Percentiles rank a stretch among this genome's conserved stretches.
These are phyloP conservation scores for Fonsecaea pedrosoi DNA, from an alignment of 2,329 filamentous ascomycete genomes.

Conservation along the genomic window DNA sequence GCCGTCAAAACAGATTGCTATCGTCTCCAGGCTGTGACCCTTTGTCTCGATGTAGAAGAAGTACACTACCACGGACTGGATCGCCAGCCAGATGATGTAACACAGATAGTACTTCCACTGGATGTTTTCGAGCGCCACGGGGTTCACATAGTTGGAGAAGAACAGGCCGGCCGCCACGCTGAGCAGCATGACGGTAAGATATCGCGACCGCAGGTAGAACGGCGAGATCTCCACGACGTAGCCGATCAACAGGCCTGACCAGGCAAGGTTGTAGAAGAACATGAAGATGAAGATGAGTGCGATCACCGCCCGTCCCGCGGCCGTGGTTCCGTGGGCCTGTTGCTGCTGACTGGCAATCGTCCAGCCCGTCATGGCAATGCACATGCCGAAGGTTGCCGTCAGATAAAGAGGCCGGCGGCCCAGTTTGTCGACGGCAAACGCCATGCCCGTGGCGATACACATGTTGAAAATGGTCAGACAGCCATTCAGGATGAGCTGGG, in stretches of 20 bases:
- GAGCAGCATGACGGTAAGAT: conserved; percentile 35
- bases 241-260: conserved; percentile 42
- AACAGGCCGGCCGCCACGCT: conserved; percentile 32
- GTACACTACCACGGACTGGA: conserved; percentile 45
- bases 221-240: conserved; percentile 47
- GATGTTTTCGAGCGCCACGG: conserved; percentile 41
- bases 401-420: conserved; percentile 66
- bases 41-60: conserved; percentile 47
- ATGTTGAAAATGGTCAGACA: conserved; percentile 26
- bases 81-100: conserved; percentile 42
- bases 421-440: conserved; percentile 61
- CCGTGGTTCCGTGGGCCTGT: background rate
- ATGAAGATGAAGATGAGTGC: conserved; percentile 47
- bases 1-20: conserved; percentile 40
- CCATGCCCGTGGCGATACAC: conserved; percentile 39
- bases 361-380: conserved; percentile 27
- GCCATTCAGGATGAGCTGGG: conserved; percentile 40
- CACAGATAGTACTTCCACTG: conserved; percentile 43
- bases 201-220: conserved; percentile 48
- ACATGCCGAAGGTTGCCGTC: conserved; percentile 47
- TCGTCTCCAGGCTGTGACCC: conserved; percentile 46
- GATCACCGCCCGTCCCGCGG: conserved; percentile 41
- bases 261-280: conserved; percentile 44
- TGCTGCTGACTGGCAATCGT: conserved; percentile 21
- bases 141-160: conserved; percentile 40